Evolutionary conservation across 2,329 filamentous ascomycete genomes (phyloP), one percentile per base, ranked within the genome.

Genomic region (Parastagonospora avenae): DNA sequence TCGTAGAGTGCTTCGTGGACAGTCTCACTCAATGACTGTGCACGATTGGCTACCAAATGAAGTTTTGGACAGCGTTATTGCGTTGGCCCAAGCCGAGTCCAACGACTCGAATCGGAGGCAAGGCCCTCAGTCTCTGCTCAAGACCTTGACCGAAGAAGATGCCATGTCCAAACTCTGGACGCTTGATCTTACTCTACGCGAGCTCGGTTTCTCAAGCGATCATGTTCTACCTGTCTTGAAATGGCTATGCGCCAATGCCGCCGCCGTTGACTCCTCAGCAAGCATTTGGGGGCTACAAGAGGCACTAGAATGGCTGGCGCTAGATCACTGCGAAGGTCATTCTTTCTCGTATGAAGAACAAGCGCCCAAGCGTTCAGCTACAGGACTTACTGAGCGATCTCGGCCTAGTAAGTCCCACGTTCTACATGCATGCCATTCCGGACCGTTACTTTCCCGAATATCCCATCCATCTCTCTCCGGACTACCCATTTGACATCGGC

Each of bases 241-340:
- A 44, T 74, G 71, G 71, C 55, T 74, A 0, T 74, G 70, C 45
- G 68, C 69, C 11, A 64, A 72, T 50, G 71, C 73, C 16, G 64
- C 58, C 32, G 59, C 59, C 31, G 28, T 72, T n/a, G 86, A 85
- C 55, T 81, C 88, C 47, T 76, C 80, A 2, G 66, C 77, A 16
- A 81, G 81, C 37, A 82, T 92, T 11, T 96, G 91, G 90, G 92
- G 92, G 8, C 77, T 97, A 31, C 88, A 95, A 54, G 92, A 96
- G 74, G 86, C 90, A 24, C 73, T 99, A 15, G 91, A 97, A 63
- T 96, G 92, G 91, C 81, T 97, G 46, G 90, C 91, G n/a, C 79
- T 90, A 58, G 85, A 94, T 68, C 90, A 88, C 62, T 76, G 81
- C 11, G 76, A 80, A 55, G 82, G 86, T 1, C 87, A 92, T 62